Conservation (phyloP, 2,329 filamentous ascomycete species). For the Cladosporium sp. region DNA sequence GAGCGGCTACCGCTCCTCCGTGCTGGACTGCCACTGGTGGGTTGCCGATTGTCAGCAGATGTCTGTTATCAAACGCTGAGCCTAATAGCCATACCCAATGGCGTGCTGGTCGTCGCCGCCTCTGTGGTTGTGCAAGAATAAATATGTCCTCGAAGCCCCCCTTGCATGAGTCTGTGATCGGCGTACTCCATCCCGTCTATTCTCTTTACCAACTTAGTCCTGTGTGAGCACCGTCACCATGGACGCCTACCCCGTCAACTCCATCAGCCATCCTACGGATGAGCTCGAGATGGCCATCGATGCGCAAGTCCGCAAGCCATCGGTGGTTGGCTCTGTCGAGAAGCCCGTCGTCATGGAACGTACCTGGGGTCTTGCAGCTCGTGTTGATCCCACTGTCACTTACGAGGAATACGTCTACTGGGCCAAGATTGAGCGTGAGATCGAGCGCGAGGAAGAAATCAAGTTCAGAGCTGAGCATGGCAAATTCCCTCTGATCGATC, state of each 20-base stretch:
- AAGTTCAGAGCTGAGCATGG: constrained; percentile 15
- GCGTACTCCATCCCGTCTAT: not conserved
- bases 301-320: constrained; percentile 16
- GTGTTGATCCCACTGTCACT: constrained; percentile 28
- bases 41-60: not conserved
- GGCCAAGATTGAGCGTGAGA: constrained; percentile 29
- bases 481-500: constrained; percentile 17
- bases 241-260: constrained; percentile 17
- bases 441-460: constrained; percentile 25
- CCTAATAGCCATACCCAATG: not conserved
- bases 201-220: not conserved
- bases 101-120: not conserved
- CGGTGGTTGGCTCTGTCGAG: constrained; percentile 3
- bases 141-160: not conserved
- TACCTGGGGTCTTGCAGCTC: constrained; percentile 25
- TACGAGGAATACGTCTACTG: constrained; percentile 34
- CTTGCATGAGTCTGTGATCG: not conserved
- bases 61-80: constrained; percentile 11
- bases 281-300: constrained; percentile 19
- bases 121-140: not conserved
- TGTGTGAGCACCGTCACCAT: constrained; percentile 9
- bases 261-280: constrained; percentile 14
- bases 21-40: not conserved
- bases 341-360: constrained; percentile 23
- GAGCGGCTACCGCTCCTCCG: not conserved